Evolutionary conservation across 176 grass and related monocot species (phyloP), one percentile per base, ranked within the genome.

Genomic region (Oryza brachyantha): DNA sequence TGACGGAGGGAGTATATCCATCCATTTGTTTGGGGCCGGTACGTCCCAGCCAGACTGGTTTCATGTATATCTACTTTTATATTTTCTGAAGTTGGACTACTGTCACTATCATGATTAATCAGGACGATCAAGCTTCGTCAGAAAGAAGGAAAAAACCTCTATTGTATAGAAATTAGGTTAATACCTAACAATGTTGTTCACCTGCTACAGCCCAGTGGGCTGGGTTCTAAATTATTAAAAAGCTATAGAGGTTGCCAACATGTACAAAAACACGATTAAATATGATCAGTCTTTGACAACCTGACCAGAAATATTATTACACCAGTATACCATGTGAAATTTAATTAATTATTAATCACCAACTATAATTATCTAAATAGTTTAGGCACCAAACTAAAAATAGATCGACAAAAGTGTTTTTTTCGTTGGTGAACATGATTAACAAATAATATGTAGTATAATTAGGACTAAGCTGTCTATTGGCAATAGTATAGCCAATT

Each of bases 161-260:
- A 52, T 52, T 57, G n/a, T 57, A 24, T 57, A 57, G 2, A 57
- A 24, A 57, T 57, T 24, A 57, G 8, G 52, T 57, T 24, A 57
- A 17, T 10, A 24, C 52, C 52, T 57, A 57, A 57, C 21, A 22
- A 57, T 24, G 57, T 36, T 35, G 62, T 28, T 80, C 84, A 80
- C 61, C 84, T 61, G 38, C 83, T 85, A 55, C 41, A 72, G 16
- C 35, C 21, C 45, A 58, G 19, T 40, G 19, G 59, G 19, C 16
- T 28, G 75, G 43, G 32, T 39, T 39, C 26, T 78, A 21, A 52
- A n/a, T 52, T 50, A 0, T 63, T 77, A 52, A 26, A 45, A 46
- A 35, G 5, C 11, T 61, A 70, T 37, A 5, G 7, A 32, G 40
- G 8, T 25, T 69, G 64, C 19, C 27, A 41, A 24, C 17, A 24